These are phyloP conservation scores for Spathaspora boniae DNA, from an alignment of 805 yeast genomes.

Conservation along the genomic window DNA sequence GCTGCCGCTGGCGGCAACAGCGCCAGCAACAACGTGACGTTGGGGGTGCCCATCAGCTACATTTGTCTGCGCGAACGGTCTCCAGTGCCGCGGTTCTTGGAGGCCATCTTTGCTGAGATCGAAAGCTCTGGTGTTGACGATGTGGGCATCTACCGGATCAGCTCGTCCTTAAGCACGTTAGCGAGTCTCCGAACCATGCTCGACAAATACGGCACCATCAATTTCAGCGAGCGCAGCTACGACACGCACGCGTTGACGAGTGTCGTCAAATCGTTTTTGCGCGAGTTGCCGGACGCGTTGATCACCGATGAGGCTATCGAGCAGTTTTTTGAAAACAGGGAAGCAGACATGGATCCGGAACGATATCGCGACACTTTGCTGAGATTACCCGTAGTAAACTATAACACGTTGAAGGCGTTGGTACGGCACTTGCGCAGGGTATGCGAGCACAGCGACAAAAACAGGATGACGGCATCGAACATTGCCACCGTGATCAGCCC, in stretches of 20 bases:
- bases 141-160: slow-evolving; percentile 81
- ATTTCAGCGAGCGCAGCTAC: slow-evolving; percentile 50
- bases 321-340: slow-evolving; percentile 42
- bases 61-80: slow-evolving; percentile 71
- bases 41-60: slow-evolving; percentile 81
- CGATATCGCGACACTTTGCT: slow-evolving; percentile 29
- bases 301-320: slow-evolving; percentile 66
- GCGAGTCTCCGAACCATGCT: slow-evolving; percentile 41
- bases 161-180: slow-evolving; percentile 49
- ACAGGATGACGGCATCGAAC: slow-evolving; percentile 87
- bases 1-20: slow-evolving; percentile 13
- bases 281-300: slow-evolving; percentile 85
- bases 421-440: slow-evolving; percentile 68
- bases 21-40: slow-evolving; percentile 40
- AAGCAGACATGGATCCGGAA: slow-evolving; percentile 7
- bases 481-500: slow-evolving; percentile 85
- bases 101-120: slow-evolving; percentile 64
- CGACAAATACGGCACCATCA: slow-evolving; percentile 44
- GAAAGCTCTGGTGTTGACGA: slow-evolving; percentile 88
- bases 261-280: slow-evolving; percentile 74
- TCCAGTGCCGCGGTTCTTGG: slow-evolving; percentile 62
- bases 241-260: slow-evolving; percentile 88
- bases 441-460: slow-evolving; percentile 59
- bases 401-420: slow-evolving; percentile 62
- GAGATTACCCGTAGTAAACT: slow-evolving; percentile 62